Evolutionary conservation across 768 basidiomycete species (phyloP), one percentile per base, ranked within the genome.

Genomic region (Suillus decipiens): DNA sequence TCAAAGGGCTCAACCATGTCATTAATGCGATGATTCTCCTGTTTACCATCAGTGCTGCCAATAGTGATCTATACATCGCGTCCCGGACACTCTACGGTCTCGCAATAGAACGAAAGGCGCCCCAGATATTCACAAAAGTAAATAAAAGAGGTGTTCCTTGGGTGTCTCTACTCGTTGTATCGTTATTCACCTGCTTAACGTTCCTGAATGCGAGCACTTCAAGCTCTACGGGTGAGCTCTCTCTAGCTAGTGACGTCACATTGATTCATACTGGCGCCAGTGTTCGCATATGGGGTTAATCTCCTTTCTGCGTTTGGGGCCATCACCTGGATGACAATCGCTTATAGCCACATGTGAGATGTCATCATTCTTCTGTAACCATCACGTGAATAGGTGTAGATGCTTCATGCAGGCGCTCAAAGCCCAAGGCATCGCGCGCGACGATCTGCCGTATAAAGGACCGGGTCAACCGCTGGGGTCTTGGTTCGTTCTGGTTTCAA

Each of bases 11-110:
- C 10, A 80, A 84, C 62, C 82, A 90, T 70, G 73, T 93, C 64
- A 86, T 92, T 69, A 89, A 89, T 64, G 82, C 79, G 15, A 82
- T 80, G 5, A 84, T 89, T 66, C 77, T 89, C 31, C 75, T 89
- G 66, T 89, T 88, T 71, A 84, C 88, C n/a, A 78, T 85, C 72
- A 84, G 84, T 67, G 82, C 82, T 2, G 82, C 88, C 28, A 89
- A 88, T 70, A 85, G 84, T 10, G 89, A 89, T 72, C 69, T 90
- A 54, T 90, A 84, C 66, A 84, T 83, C 61, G 70, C 79, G 6
- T 84, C 82, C 34, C 79, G 84, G 62, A 80, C 84, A 10, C 76
- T 85, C 22, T 82, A 86, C 61, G 84, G 84, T 17, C 78, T 85
- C 47, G 79, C 83, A 5, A 75, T 82, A 51, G 79, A 82, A 66